phyloP scores from a whole-genome alignment of 805 yeast species.

The Lipomyces mesembrius region DNA sequence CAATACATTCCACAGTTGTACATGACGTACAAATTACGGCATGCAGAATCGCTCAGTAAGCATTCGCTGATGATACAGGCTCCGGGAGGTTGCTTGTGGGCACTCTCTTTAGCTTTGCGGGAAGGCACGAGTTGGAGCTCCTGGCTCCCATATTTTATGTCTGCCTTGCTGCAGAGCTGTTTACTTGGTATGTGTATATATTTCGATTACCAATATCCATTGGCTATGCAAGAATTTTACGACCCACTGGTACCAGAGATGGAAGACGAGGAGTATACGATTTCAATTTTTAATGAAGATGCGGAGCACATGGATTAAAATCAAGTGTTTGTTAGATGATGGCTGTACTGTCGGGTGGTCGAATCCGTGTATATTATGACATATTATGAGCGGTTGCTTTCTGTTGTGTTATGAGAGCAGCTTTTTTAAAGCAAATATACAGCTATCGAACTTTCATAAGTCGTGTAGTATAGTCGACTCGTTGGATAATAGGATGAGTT shows the following conservation, averaged over 20 bases:
- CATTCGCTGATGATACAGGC: constrained; percentile 85
- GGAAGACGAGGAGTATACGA: constrained; percentile 14
- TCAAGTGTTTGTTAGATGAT: background rate
- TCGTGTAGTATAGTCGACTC: no score
- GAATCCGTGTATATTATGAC: background rate
- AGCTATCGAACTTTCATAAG: background rate
- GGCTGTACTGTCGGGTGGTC: background rate
- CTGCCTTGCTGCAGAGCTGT: constrained; percentile 68
- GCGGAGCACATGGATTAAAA: constrained; percentile 1
- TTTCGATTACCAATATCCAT: constrained; percentile 42
- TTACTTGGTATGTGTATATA: constrained; percentile 67
- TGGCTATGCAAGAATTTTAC: background rate
- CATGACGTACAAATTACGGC: constrained; percentile 70
- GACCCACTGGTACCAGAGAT: constrained; percentile 2
- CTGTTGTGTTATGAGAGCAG: background rate
- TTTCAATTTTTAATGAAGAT: constrained; percentile 23
- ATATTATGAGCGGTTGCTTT: background rate
- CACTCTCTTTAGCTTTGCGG: constrained; percentile 68
- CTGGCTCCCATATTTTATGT: constrained; percentile 78
- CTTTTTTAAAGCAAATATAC: no score
- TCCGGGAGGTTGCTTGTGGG: constrained; percentile 86
- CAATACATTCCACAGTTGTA: constrained; percentile 81
- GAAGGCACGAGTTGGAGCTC: constrained; percentile 85
- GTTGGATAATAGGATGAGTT: no score
- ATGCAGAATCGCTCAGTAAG: constrained; percentile 78